A percentile compares a stretch with the other conserved stretches of the same genome.
These are phyloP conservation scores for Solanum sejunctum DNA, from an alignment of 257 asterid species.

Conservation along the genomic window DNA sequence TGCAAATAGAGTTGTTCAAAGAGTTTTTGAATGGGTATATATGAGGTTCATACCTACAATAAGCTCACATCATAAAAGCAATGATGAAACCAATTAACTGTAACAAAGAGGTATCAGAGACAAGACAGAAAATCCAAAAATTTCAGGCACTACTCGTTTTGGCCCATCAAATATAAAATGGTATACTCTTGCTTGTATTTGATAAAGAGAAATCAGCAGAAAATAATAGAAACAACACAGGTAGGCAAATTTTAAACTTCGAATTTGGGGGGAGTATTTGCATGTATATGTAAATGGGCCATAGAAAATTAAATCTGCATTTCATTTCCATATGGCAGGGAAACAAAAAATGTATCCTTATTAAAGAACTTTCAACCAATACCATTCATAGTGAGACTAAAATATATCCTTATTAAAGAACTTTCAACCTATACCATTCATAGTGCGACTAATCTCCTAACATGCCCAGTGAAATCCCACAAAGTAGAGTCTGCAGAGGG, in stretches of 20 bases:
- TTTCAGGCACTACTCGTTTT: neutral
- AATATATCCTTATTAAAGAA: no score
- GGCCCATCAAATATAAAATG: neutral
- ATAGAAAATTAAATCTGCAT: neutral
- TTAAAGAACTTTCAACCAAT: neutral
- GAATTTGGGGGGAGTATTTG: neutral
- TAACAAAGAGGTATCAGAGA: neutral
- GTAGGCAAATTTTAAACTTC: neutral
- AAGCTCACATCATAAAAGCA: neutral
- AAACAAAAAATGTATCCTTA: neutral
- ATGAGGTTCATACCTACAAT: neutral
- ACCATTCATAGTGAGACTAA: neutral
- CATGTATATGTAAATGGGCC: neutral
- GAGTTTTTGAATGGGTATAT: neutral
- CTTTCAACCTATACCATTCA: no score
- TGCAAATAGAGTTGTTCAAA: neutral
- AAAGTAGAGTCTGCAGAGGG: no score
- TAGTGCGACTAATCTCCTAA: no score
- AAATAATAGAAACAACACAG: neutral
- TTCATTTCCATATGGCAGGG: neutral
- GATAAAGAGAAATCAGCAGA: neutral
- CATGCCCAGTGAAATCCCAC: no score
- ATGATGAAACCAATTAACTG: neutral
- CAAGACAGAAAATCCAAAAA: neutral
- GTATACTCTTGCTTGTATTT: neutral